Base-by-base conservation (phyloP, 805 yeast species). In the Ogataea degrootiae region DNA sequence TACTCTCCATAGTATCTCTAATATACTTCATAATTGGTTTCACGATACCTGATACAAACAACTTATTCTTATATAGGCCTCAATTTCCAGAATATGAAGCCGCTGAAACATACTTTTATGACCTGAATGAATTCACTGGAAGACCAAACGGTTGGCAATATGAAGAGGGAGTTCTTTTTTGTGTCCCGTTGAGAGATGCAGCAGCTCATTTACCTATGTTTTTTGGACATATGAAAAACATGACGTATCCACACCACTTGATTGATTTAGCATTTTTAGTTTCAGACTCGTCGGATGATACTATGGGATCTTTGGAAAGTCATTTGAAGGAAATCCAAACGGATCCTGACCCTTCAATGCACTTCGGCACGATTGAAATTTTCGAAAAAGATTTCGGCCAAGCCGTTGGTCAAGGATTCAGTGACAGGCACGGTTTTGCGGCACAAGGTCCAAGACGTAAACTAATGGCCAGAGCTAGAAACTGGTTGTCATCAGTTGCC, bases 361-460 rank as follows among this genome's bases (percentile, higher is more conserved):
- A 83, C 50, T 87, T 87, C 67, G 96, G 96, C 34, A 81, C 82
- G 56, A 87, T 89, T 46, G 96, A 89, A 65, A 88, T 90, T 44
- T 89, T 72, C 63, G 94, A 88, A 65, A 91, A 88, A 63, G 96
- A 92, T 67, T 91, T 91, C 63, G 97, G 97, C 40, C 97, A 91
- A 63, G 78, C 79, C 41, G 85, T 92, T 52, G 97, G 97, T 49
- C 98, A 92, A 70, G 85, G 92, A 21, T 90, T 92, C 60, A 79
- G 87, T 51, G 97, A 90, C 63, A 75, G 98, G 62, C 97, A 92
- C 65, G 97, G 97, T 2, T 91, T 92, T 66, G 90, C 87, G 12
- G 97, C 96, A 1, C 98, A 92, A 67, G 98, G 96, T 12, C 95
- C 95, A 40, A 77, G 98, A 64, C 75, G 98, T 60, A 92, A 92